These are phyloP conservation scores for Populus ilicifolia DNA, from an alignment of 345 rosid genomes.

Conservation along the genomic window DNA sequence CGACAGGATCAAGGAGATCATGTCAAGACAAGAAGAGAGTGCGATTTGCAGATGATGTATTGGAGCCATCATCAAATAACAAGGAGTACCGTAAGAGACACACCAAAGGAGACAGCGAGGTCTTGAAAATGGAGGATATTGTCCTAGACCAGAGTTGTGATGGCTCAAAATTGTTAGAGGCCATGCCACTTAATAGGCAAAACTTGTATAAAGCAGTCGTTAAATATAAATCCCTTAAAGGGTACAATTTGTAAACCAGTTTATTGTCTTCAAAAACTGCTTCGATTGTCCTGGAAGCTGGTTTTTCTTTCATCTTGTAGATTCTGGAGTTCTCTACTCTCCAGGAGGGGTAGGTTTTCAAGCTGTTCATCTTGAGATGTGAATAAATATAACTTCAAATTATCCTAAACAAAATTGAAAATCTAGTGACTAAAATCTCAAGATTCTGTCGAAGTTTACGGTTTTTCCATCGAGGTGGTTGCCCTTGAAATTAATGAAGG, in stretches of 20 bases:
- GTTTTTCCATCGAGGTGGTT: too few relatives aligned
- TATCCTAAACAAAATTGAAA: not conserved
- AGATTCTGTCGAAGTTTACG: too few relatives aligned
- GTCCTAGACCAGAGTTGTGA: not conserved
- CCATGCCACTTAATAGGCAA: conserved; percentile 47
- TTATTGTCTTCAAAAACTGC: not conserved
- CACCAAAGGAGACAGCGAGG: not conserved
- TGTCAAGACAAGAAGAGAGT: conserved; percentile 51
- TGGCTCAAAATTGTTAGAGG: not conserved
- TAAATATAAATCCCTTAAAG: conserved; percentile 25
- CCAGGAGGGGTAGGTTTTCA: not conserved
- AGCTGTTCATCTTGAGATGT: not conserved
- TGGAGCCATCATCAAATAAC: conserved; percentile 62
- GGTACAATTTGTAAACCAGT: conserved; percentile 2
- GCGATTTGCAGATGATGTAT: conserved; percentile 72
- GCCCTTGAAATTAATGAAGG: too few relatives aligned
- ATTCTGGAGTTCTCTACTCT: not conserved
- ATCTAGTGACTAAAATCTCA: too few relatives aligned
- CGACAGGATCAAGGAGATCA: conserved; percentile 17
- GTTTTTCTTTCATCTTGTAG: not conserved
- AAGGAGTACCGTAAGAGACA: conserved; percentile 52
- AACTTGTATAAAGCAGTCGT: conserved; percentile 41
- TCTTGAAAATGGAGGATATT: not conserved
- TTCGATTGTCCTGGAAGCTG: not conserved
- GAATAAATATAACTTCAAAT: too few relatives aligned